Base-by-base conservation (phyloP, 2,329 filamentous ascomycete species). In the Arachnomyces sp. region DNA sequence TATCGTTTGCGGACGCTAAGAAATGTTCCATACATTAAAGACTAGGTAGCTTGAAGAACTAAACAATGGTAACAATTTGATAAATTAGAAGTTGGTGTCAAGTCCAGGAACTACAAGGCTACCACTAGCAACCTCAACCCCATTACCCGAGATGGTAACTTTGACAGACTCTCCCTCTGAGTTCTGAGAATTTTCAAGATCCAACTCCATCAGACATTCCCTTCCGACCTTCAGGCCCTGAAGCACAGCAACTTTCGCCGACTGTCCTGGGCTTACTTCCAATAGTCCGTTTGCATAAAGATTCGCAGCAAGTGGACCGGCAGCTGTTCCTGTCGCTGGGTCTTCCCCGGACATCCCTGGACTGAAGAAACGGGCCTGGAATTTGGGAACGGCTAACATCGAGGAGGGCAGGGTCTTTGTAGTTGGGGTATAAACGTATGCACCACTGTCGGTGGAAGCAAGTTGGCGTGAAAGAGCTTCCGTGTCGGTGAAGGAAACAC, bases 311-410 rank as follows among this genome's bases (percentile, higher is more conserved):
- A 51, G 31, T 13, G 48, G 48, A 3, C 48, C 48, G 14, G 48
- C 46, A 9, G 48, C 48, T 2, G 46, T 49, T 2, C 48, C 48
- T 6, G 48, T 49, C 13, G 48, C 47, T 12, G 49, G 49, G 42
- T 51, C 49, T 31, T 51, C 49, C 34, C 43, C 45, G 6, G 41
- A 44, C 45, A 51, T 51, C 9, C 45, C 47, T 2, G 49, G 49
- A 36, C 49, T 50, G 34, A 51, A 51, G 31, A 51, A 51, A 4
- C 47, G 41, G 4, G 47, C 45, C 15, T 46, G 36, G 14, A 51
- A 46, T 31, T 35, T 38, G 2, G 42, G 40, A 11, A 32, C 21
- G 1, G 14, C 28, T 3, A 14, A 12, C 2, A 28, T 34, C 12
- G 21, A 25, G 9, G 21, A 9, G 9, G 21, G 21, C 9, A 25